Conservation (phyloP, 2,329 filamentous ascomycete genomes). For the Geosmithia morbida region DNA sequence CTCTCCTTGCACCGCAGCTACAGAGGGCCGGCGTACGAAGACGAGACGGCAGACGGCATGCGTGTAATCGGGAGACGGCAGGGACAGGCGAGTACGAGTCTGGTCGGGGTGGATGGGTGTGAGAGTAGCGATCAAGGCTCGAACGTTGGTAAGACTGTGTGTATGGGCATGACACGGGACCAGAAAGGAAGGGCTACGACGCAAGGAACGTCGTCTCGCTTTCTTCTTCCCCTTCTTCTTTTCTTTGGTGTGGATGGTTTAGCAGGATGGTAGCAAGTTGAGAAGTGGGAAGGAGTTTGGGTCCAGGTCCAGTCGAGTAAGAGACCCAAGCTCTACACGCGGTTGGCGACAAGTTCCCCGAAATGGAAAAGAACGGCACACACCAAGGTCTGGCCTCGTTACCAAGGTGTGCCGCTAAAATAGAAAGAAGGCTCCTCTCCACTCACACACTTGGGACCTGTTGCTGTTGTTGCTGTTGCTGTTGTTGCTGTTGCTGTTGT, state of each 20-base stretch:
- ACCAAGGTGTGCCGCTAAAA: background rate
- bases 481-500: too few species aligned
- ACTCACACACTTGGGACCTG: background rate
- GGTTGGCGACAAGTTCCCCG: background rate
- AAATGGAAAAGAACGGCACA: background rate
- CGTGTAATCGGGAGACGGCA: background rate
- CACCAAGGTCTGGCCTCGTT: background rate
- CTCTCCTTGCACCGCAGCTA: background rate
- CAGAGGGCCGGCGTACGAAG: background rate
- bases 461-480: background rate
- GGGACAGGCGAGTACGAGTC: background rate
- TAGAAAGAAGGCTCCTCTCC: background rate
- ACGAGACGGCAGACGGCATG: background rate
- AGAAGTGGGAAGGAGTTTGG: background rate
- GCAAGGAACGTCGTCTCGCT: too few species aligned
- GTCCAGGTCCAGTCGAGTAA: background rate
- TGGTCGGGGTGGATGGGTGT: too few species aligned
- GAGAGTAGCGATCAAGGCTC: background rate
- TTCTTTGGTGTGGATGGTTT: too few species aligned
- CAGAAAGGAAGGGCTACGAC: too few species aligned
- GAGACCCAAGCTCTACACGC: too few species aligned
- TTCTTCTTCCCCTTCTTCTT: too few species aligned
- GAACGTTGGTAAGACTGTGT: background rate
- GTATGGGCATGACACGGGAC: background rate
- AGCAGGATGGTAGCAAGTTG: background rate